Percentiles rank a stretch among this genome's conserved stretches.
These are phyloP conservation scores for Dillenia turbinata DNA, from an alignment of 164 flowering plant species.

Conservation along the genomic window DNA sequence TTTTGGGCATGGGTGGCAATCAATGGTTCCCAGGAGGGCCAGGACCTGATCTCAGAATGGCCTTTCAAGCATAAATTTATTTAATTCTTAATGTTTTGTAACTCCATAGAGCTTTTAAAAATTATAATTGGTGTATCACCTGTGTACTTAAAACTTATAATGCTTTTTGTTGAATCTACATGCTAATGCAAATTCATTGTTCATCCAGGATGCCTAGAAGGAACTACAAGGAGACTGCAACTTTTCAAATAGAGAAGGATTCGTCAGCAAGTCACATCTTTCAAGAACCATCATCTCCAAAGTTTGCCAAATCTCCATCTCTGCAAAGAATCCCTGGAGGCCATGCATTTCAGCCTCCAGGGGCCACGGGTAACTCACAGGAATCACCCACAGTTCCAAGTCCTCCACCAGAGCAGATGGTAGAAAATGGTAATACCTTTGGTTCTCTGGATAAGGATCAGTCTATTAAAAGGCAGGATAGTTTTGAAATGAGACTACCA, in stretches of 20 bases:
- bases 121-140: no score
- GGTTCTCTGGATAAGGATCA: constrained; percentile 73
- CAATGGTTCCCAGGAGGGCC: no score
- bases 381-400: constrained; percentile 74
- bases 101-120: no score
- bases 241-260: constrained; percentile 85
- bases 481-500: constrained; percentile 93
- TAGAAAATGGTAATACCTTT: constrained; percentile 58
- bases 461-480: constrained; percentile 80
- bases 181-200: background rate
- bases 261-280: constrained; percentile 66
- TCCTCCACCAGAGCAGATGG: constrained; percentile 74
- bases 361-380: constrained; percentile 45
- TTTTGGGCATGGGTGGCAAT: background rate
- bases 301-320: constrained; percentile 84
- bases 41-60: no score
- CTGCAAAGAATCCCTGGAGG: constrained; percentile 65
- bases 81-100: no score
- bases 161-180: no score
- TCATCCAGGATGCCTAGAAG: constrained; percentile 69
- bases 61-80: no score
- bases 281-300: constrained; percentile 87
- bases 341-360: constrained; percentile 45
- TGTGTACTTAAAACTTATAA: no score
- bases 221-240: constrained; percentile 55